phyloP scores from a whole-genome alignment of 2,329 filamentous ascomycete species.

The Aspergillus novoparasiticus region DNA sequence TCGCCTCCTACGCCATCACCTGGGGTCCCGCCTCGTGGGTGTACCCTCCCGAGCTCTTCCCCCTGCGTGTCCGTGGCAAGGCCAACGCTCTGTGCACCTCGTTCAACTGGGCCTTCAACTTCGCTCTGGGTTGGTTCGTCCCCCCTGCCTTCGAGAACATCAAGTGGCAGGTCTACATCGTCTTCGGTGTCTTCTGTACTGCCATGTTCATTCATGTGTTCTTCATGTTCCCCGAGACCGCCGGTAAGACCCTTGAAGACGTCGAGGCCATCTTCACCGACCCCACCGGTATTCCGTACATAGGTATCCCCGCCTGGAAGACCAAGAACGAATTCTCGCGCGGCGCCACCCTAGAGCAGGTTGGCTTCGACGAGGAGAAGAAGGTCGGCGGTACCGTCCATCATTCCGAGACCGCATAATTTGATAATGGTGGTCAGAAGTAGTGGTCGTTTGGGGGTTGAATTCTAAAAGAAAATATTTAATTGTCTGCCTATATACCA shows the following conservation, averaged over 20 bases:
- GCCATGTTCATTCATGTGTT: conserved; percentile 68
- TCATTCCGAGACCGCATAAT: conserved; percentile 13
- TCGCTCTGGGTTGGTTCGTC: conserved; percentile 56
- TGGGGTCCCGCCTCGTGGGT: conserved; percentile 64
- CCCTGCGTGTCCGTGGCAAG: conserved; percentile 64
- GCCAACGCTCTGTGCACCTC: conserved; percentile 64
- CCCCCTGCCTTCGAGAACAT: conserved; percentile 61
- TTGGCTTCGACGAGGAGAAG: conserved; percentile 32
- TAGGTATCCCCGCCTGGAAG: conserved; percentile 44
- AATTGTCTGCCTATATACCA: not conserved
- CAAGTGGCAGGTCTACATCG: conserved; percentile 66
- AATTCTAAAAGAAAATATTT: not conserved
- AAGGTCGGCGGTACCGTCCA: conserved; percentile 20
- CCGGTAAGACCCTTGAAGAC: conserved; percentile 74
- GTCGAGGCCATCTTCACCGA: conserved; percentile 70
- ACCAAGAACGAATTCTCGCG: conserved; percentile 34
- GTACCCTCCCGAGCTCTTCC: conserved; percentile 65
- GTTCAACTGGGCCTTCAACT: conserved; percentile 67
- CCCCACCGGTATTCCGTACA: conserved; percentile 37
- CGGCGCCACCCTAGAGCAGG: conserved; percentile 32
- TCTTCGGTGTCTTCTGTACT: conserved; percentile 74
- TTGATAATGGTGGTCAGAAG: not conserved
- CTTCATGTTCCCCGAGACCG: conserved; percentile 68
- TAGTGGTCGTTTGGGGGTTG: not conserved
- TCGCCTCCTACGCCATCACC: conserved; percentile 67